A percentile compares a stretch with the other conserved stretches of the same genome.
phyloP scores from a whole-genome alignment of 2,329 filamentous ascomycete species.

The Colletotrichum sp. region DNA sequence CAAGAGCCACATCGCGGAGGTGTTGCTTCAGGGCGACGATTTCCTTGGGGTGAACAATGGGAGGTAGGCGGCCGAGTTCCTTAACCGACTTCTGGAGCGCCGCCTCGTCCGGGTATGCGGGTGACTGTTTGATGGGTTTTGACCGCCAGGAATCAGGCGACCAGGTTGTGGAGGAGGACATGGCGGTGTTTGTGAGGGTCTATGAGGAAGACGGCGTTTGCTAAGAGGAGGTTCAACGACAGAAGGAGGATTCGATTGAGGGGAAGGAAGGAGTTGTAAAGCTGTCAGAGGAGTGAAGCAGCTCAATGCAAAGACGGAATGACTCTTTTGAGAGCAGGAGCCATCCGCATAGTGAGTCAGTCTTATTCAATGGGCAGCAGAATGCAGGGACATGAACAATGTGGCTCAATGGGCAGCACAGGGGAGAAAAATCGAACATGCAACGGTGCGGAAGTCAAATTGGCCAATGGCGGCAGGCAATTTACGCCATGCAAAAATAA shows the following conservation, averaged over 20 bases:
- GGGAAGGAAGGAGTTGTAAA: background rate
- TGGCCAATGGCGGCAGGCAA: conserved; percentile 2
- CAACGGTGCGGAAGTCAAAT: background rate
- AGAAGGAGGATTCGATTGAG: background rate
- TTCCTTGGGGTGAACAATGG: conserved; percentile 80
- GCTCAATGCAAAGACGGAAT: background rate
- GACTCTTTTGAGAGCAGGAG: background rate
- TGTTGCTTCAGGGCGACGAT: conserved; percentile 80
- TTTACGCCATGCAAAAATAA: background rate
- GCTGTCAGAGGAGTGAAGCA: background rate
- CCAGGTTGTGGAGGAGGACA: conserved; percentile 44
- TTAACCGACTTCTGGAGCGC: conserved; percentile 64
- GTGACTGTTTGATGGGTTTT: conserved; percentile 80
- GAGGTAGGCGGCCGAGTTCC: conserved; percentile 74
- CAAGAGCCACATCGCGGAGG: conserved; percentile 84
- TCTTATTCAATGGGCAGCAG: background rate
- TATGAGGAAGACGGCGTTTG: background rate
- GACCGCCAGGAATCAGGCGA: conserved; percentile 73
- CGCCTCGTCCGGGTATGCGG: conserved; percentile 68
- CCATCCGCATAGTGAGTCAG: conserved; percentile 1
- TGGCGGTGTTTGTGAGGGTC: background rate
- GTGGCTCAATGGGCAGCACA: conserved; percentile 9
- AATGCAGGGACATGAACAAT: conserved; percentile 5
- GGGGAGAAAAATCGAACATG: conserved; percentile 3
- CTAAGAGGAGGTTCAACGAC: background rate